Base-by-base conservation (phyloP, 306 rosid genomes). In the Medicago lupulina region DNA sequence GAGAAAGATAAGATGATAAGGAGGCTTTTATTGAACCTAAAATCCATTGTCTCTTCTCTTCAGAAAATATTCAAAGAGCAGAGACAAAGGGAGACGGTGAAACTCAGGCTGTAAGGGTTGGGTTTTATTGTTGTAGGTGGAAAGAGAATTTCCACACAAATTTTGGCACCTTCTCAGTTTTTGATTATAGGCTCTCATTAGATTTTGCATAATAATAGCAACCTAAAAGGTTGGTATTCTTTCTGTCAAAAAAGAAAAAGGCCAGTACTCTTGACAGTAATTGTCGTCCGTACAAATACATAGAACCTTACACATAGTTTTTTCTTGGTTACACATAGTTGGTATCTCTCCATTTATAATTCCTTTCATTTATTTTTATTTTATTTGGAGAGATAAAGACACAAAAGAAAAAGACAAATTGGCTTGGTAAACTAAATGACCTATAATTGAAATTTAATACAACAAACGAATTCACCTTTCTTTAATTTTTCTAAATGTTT, bases 1-100 rank as follows among this genome's bases (percentile, higher is more conserved):
- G 85, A 78, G 76, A 85, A 63, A 44, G 76, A 40, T 2, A 44
- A 55, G 38, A 81, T 6, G 69, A 85, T 50, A 67, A 74, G 18
- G 10, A 81, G 50, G 70, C 5, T 81, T 75, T 59, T 58, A 8
- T 15, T 80, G 49, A 44, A 44, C 44, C 16, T 57, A n/a, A 0
- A 34, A 11, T 57, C 85, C 85, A 81, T 74, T 55, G 79, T 31
- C 83, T 70, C 73, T 70, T 58, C 70, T 70, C 70, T 49, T 73
- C 6, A 0, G 0, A 14, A 53, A 6, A 8, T 4, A 1, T 44
- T 38, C 6, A 14, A 13, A 69, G 63, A 36, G 64, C 0, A 10
- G 78, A 74, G 78, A 78, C 75, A 44, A 70, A 55, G 0, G 23
- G 1, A 67, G 7, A 12, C 31, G 40, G 10, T 16, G 61, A 8